These are phyloP conservation scores for Cyclocybe aegerita DNA, from an alignment of 768 basidiomycete genomes.

Conservation along the genomic window DNA sequence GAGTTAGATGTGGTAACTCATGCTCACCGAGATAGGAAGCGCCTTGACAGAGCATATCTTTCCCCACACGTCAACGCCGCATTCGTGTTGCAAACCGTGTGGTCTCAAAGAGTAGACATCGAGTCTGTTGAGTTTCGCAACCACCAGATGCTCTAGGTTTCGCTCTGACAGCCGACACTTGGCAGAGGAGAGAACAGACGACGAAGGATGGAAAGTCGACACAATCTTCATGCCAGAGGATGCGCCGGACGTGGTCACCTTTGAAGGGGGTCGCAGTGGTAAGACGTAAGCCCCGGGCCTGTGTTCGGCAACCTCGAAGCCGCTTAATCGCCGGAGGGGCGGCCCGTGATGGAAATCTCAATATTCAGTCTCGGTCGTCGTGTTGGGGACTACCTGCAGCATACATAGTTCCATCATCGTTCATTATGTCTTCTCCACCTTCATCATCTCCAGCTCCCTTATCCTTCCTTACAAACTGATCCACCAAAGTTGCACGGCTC, in stretches of 20 bases:
- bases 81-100: constrained; percentile 61
- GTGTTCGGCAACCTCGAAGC: not conserved
- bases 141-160: constrained; percentile 61
- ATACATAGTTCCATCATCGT: constrained; percentile 65
- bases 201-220: constrained; percentile 74
- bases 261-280: not conserved
- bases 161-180: constrained; percentile 63
- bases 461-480: constrained; percentile 43
- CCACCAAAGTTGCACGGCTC: constrained; percentile 41
- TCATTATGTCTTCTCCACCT: constrained; percentile 39
- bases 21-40: constrained; percentile 52
- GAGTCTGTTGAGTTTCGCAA: constrained; percentile 65
- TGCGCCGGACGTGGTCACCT: constrained; percentile 1
- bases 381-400: constrained; percentile 27
- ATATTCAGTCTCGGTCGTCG: constrained; percentile 19
- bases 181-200: constrained; percentile 67
- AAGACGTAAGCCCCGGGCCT: not conserved
- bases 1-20: not conserved
- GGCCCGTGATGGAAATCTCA: not conserved
- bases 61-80: constrained; percentile 68
- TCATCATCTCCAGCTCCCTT: constrained; percentile 14
- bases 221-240: constrained; percentile 50
- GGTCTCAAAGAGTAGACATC: constrained; percentile 67
- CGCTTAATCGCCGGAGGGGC: constrained; percentile 2
- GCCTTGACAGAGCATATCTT: constrained; percentile 56